Percentiles rank a stretch among this genome's conserved stretches.
Conservation (phyloP, 2,329 filamentous ascomycete genomes). For the Pseudogymnoascus sp. region DNA sequence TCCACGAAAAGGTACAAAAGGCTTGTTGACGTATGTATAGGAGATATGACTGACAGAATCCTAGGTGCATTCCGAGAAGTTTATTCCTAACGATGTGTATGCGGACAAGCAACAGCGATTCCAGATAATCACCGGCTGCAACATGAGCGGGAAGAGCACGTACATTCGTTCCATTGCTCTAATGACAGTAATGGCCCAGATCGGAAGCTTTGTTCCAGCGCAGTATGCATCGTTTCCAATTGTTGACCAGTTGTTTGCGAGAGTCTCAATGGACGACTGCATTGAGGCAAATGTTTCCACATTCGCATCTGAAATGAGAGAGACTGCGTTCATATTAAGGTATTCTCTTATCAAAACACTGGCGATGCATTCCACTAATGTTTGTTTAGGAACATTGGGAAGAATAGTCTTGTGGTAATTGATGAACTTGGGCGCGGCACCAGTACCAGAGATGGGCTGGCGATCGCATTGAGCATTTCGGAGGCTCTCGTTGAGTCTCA, state of each 20-base stretch:
- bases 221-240: constrained; percentile 75
- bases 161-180: constrained; percentile 83
- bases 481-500: constrained; percentile 76
- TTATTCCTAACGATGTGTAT: constrained; percentile 86
- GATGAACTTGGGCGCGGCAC: constrained; percentile 92
- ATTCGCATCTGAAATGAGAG: constrained; percentile 90
- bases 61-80: constrained; percentile 55
- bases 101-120: constrained; percentile 73
- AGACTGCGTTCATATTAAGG: constrained; percentile 85
- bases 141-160: constrained; percentile 97
- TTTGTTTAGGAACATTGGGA: constrained; percentile 57
- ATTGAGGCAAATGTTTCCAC: constrained; percentile 89
- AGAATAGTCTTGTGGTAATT: constrained; percentile 69
- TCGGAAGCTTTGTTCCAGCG: constrained; percentile 85
- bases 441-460: constrained; percentile 77
- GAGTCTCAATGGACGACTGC: constrained; percentile 78
- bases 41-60: constrained; percentile 13
- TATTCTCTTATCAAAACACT: constrained; percentile 16
- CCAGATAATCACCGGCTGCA: constrained; percentile 90
- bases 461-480: constrained; percentile 82
- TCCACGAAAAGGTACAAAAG: constrained; percentile 51
- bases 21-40: background rate
- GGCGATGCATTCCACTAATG: background rate
- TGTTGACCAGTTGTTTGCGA: constrained; percentile 74
- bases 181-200: constrained; percentile 85